Base-by-base conservation (phyloP, 2,329 filamentous ascomycete genomes). In the Trichophyton simii region DNA sequence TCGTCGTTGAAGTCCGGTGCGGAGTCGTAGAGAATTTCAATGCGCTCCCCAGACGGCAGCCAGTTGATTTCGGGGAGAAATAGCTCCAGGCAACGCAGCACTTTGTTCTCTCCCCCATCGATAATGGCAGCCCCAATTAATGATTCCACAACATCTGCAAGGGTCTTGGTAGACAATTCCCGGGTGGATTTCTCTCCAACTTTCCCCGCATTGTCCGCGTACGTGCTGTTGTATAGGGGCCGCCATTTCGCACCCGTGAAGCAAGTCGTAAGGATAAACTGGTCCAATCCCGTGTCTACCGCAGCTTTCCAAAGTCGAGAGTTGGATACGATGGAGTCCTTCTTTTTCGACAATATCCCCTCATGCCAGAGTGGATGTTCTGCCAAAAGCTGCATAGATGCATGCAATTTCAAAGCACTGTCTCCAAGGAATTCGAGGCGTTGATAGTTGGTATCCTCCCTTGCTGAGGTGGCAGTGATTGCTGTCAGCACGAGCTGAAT, bases 111-210 rank as follows among this genome's bases (percentile, higher is more conserved):
- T 0, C 87, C 87, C 0, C 88, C 87, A 59, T 88, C 82, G 0
- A 87, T 63, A 67, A 82, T 91, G 0, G 87, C 82, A 0, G 85
- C 88, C 0, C 90, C 92, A 20, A 96, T 86, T 0, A 96, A 77
- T 0, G 91, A 83, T 70, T 97, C 92, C 0, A 96, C 81, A 0
- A 96, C 86, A 68, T 97, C 92, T 2, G 92, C 92, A 6, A 96
- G 80, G 0, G 83, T 83, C 70, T 97, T 97, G 1, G 84, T 87
- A 0, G 89, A 87, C 36, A 91, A 69, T 13, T 70, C 68, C 4
- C 78, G 73, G 54, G 67, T 72, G 63, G 41, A 66, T 0, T 65
- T 59, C 57, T 62, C 34, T 11, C 61, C 50, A 60, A 63, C 68
- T 57, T 62, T 34, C 13, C 60, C 52, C 60, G 63, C 68, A 28